Evolutionary conservation across 2,329 filamentous ascomycete species (phyloP).

Genomic region (Fusarium domesticum): DNA sequence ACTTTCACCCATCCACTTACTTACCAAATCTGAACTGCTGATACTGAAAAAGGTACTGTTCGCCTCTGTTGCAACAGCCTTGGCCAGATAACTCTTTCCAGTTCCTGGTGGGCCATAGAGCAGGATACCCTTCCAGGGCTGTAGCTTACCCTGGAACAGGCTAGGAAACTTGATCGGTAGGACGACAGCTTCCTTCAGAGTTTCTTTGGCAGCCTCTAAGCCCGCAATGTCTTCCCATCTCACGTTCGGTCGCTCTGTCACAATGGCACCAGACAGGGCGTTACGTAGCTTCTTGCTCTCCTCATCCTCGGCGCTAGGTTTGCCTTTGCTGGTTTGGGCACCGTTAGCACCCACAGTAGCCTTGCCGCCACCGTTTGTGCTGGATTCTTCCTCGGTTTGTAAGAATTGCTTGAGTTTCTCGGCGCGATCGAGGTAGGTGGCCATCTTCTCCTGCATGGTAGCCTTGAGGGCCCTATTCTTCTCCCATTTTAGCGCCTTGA

Average conservation of each 20-base stretch:
- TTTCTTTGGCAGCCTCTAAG: constrained; percentile 90
- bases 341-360: constrained; percentile 67
- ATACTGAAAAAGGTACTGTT: constrained; percentile 99
- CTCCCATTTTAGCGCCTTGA: constrained; percentile 99
- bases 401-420: constrained; percentile 96
- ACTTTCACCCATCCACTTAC: constrained; percentile 99
- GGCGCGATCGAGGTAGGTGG: constrained; percentile 96
- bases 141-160: constrained; percentile 90
- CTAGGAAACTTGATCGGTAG: constrained; percentile 98
- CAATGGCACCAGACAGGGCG: constrained; percentile 84
- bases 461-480: constrained; percentile 97
- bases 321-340: constrained; percentile 58
- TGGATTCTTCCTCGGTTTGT: constrained; percentile 70
- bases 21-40: constrained; percentile 93
- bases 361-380: constrained; percentile 62
- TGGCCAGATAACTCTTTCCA: constrained; percentile 95
- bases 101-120: constrained; percentile 95
- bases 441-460: constrained; percentile 93
- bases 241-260: constrained; percentile 93
- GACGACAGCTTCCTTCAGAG: constrained; percentile 95
- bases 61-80: constrained; percentile 95
- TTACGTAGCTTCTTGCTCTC: constrained; percentile 94
- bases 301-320: constrained; percentile 69
- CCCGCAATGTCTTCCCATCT: constrained; percentile 98
- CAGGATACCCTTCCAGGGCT: constrained; percentile 97